Base-by-base conservation (phyloP, 768 basidiomycete species). In the Tylopilus felleus region DNA sequence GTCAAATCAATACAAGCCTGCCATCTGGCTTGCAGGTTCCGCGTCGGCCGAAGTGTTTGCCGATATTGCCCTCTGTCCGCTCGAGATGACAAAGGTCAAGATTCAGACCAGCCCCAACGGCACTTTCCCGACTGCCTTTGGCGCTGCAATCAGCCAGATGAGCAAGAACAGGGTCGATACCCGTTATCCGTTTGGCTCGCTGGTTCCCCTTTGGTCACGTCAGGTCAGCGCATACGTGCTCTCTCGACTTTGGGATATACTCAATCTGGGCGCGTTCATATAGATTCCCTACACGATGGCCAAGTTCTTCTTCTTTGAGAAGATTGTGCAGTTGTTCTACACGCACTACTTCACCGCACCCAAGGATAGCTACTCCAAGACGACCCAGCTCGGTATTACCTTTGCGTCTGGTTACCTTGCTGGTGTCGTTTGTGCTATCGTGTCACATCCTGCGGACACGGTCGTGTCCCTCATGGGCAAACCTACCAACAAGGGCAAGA, bases 211-310 rank as follows among this genome's bases (percentile, higher is more conserved):
- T 42, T 92, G 90, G 90, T 92, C 90, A 38, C 89, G 90, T 69
- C 90, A 90, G 77, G 88, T 87, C 53, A 49, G 77, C 6, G 8
- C 12, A 36, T 5, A 16, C 35, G 3, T 16, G 35, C 17, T 36
- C 16, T 27, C 25, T 36, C 35, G 12, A 13, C 2, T 19, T 16
- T 6, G 4, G 4, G n/a, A 17, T 33, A 8, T 17, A 16, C 33
- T 46, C 21, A n/a, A 17, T 13, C 29, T 9, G 5, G 28, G 16
- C 27, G 17, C 14, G 23, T 21, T n/a, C 9, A 21, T 43, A 28
- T 57, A 96, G 88, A 93, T 96, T 66, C 94, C 94, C 50, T 97
- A 97, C 80, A 97, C 94, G 66, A 95, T 97, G 93, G 93, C 93
- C 79, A 97, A 97, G 76, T 97, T 97, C 84, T 92, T 83, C 83